phyloP scores from a whole-genome alignment of 129 eudicot genomes.

The Heracleum sosnowskyi region DNA sequence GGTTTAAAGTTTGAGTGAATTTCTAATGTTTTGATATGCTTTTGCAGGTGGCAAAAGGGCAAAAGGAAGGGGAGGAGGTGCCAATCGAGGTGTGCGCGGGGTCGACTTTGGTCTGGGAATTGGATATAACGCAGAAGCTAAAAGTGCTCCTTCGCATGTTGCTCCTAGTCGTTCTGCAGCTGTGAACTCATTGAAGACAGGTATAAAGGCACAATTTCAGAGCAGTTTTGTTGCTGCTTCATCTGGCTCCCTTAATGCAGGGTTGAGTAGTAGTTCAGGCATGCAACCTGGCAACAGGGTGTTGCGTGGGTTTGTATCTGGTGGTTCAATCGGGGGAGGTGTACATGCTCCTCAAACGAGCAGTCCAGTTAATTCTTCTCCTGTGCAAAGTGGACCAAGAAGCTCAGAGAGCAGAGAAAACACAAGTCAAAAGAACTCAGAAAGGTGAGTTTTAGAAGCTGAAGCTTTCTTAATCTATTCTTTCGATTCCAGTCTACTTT shows the following conservation, averaged over 20 bases:
- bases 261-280: slow-evolving; percentile 25
- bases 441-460: slow-evolving; percentile 36
- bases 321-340: slow-evolving; percentile 92
- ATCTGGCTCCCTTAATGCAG: slow-evolving; percentile 51
- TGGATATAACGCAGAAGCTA: slow-evolving; percentile 68
- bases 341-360: slow-evolving; percentile 26
- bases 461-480: background rate
- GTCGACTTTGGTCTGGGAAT: slow-evolving; percentile 98
- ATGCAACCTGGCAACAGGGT: slow-evolving; percentile 39
- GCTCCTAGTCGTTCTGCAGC: slow-evolving; percentile 56
- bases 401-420: slow-evolving; percentile 28
- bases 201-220: slow-evolving; percentile 81
- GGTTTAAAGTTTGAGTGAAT: background rate
- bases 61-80: slow-evolving; percentile 83
- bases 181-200: slow-evolving; percentile 69
- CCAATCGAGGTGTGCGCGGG: slow-evolving; percentile 89
- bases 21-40: slow-evolving; percentile 12
- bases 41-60: slow-evolving; percentile 93
- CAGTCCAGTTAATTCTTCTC: slow-evolving; percentile 26
- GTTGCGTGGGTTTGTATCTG: slow-evolving; percentile 86
- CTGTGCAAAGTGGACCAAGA: slow-evolving; percentile 29
- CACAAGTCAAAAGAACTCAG: slow-evolving; percentile 39
- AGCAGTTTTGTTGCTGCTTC: slow-evolving; percentile 92
- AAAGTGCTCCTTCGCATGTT: slow-evolving; percentile 25
- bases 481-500: background rate